Evolutionary conservation across 2,329 filamentous ascomycete species (phyloP).

Genomic region (Rhinocladiella similis): DNA sequence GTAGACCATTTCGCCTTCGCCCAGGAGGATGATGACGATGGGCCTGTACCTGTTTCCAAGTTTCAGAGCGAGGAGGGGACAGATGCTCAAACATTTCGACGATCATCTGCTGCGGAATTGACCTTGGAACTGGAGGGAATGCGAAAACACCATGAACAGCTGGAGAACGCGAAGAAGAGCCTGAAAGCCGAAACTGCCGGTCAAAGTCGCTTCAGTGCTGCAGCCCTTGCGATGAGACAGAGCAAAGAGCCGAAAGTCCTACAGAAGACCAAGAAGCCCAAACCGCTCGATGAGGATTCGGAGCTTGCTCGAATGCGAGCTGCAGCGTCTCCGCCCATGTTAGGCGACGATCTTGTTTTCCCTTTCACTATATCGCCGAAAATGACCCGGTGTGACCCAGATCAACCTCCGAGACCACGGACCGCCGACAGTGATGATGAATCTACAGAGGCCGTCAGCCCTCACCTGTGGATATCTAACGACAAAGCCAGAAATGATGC

Average conservation of each 20-base stretch:
- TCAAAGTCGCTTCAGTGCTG: conserved; percentile 36
- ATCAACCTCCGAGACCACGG: conserved; percentile 60
- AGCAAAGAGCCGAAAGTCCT: conserved; percentile 20
- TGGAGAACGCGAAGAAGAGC: conserved; percentile 53
- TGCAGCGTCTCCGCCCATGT: conserved; percentile 75
- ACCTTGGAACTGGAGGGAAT: conserved; percentile 78
- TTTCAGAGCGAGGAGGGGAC: conserved; percentile 32
- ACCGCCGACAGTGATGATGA: conserved; percentile 50
- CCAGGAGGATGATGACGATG: conserved; percentile 35
- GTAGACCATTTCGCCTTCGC: conserved; percentile 50
- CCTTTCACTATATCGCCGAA: conserved; percentile 81
- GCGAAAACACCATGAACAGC: conserved; percentile 71
- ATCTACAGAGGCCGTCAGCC: conserved; percentile 51
- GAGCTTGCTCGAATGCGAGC: conserved; percentile 57
- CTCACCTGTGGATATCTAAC: conserved; percentile 25
- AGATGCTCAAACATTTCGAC: conserved; percentile 37
- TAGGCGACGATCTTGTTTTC: conserved; percentile 78
- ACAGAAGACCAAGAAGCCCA: conserved; percentile 21
- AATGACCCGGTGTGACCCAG: conserved; percentile 78
- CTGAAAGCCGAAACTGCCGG: conserved; percentile 37
- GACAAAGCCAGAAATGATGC: conserved; percentile 29
- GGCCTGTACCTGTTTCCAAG: conserved; percentile 29
- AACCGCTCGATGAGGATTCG: conserved; percentile 29
- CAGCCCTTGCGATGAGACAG: conserved; percentile 32
- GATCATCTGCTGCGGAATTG: conserved; percentile 48